phyloP scores from a whole-genome alignment of 2,329 filamentous ascomycete genomes.

The Fusarium euwallaceae region DNA sequence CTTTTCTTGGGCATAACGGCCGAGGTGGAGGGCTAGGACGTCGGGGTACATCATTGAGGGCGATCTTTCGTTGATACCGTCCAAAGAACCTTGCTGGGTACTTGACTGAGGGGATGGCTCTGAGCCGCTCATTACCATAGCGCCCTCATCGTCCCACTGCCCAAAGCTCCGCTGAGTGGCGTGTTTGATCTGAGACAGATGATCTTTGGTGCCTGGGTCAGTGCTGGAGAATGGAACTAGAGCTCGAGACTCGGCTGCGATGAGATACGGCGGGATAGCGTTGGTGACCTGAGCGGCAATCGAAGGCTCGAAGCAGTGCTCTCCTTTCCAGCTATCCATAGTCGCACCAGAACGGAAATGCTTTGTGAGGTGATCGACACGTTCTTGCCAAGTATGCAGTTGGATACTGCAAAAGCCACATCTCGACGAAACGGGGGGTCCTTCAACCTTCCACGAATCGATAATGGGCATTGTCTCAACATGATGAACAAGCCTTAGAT shows the following conservation, averaged over 20 bases:
- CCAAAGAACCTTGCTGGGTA: background rate
- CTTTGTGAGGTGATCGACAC: conserved; percentile 45
- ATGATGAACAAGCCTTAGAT: conserved; percentile 48
- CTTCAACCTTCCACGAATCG: conserved; percentile 48
- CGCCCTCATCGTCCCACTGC: background rate
- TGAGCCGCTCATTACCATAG: background rate
- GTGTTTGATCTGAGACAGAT: conserved; percentile 34
- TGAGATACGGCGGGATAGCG: conserved; percentile 46
- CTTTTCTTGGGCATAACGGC: conserved; percentile 41
- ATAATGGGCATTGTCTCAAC: conserved; percentile 57
- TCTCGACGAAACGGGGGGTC: conserved; percentile 41
- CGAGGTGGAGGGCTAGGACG: conserved; percentile 33
- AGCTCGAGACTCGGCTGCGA: conserved; percentile 39
- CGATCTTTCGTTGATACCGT: background rate
- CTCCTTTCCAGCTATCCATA: conserved; percentile 49
- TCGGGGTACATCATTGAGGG: conserved; percentile 27
- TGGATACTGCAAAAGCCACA: conserved; percentile 48
- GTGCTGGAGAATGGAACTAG: conserved; percentile 48
- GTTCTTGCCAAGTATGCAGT: conserved; percentile 45
- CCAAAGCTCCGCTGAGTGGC: background rate
- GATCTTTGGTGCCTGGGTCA: conserved; percentile 36
- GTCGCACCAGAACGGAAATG: conserved; percentile 47
- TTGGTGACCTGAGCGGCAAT: conserved; percentile 41
- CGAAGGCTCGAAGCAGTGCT: conserved; percentile 43
- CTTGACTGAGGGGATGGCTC: background rate